Conservation (phyloP, 768 basidiomycete genomes). For the Auriscalpium orientale region DNA sequence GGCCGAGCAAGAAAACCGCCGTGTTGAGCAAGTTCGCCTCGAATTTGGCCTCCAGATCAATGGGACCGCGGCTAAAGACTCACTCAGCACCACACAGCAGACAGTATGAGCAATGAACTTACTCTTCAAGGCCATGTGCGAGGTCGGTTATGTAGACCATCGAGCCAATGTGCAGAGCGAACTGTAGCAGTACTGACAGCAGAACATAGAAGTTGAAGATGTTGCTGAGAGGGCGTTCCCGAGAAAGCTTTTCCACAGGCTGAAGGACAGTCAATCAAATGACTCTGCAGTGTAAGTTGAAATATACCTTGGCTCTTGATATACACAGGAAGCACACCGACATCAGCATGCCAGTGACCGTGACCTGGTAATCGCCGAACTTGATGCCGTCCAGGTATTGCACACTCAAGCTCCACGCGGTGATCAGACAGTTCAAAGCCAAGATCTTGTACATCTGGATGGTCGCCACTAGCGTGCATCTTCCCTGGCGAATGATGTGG, state of each 20-base stretch:
- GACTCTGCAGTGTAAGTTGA: background rate
- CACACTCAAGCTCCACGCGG: slow-evolving; percentile 96
- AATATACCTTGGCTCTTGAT: slow-evolving; percentile 82
- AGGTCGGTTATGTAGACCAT: slow-evolving; percentile 91
- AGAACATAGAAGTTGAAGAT: slow-evolving; percentile 97
- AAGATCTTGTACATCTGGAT: slow-evolving; percentile 99
- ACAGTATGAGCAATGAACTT: slow-evolving; percentile 23
- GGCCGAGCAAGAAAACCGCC: slow-evolving; percentile 89
- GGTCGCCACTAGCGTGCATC: slow-evolving; percentile 97
- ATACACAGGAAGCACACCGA: slow-evolving; percentile 98
- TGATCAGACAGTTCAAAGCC: slow-evolving; percentile 94
- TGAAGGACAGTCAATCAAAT: slow-evolving; percentile 23
- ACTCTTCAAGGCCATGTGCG: slow-evolving; percentile 72
- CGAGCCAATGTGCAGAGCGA: slow-evolving; percentile 85
- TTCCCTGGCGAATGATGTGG: slow-evolving; percentile 96
- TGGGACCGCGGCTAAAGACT: slow-evolving; percentile 49
- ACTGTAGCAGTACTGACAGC: slow-evolving; percentile 85
- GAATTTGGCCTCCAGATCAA: slow-evolving; percentile 95
- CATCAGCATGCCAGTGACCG: slow-evolving; percentile 95
- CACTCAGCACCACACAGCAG: background rate
- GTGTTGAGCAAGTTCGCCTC: slow-evolving; percentile 93
- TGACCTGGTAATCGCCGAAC: slow-evolving; percentile 98
- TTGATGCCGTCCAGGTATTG: slow-evolving; percentile 99
- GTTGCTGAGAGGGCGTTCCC: slow-evolving; percentile 88
- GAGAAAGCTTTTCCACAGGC: slow-evolving; percentile 95